Conservation (phyloP, 2,329 filamentous ascomycete genomes). For the Cladosporium cucumerinum region DNA sequence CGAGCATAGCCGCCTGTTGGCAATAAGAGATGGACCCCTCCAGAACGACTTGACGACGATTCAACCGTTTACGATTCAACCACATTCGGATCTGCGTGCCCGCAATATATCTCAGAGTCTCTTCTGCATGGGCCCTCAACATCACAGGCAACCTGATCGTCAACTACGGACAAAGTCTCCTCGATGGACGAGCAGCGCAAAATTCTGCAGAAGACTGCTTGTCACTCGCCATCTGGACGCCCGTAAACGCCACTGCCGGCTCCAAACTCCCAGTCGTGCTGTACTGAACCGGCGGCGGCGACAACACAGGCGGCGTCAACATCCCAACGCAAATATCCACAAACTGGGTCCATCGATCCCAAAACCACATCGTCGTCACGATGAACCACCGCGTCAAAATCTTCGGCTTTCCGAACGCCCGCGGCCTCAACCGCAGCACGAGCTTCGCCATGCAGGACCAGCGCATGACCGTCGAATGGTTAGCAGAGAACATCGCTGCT, state of each 20-base stretch:
- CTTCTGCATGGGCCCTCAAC: constrained; percentile 23
- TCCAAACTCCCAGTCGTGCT: constrained; percentile 6
- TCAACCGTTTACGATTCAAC: constrained; percentile 1
- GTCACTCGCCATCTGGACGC: constrained; percentile 38
- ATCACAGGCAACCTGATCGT: constrained; percentile 18
- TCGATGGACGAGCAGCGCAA: constrained; percentile 10
- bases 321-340: constrained; percentile 4
- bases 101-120: constrained; percentile 35
- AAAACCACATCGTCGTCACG: constrained; percentile 41
- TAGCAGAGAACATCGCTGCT: constrained; percentile 46
- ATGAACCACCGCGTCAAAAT: constrained; percentile 44
- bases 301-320: constrained; percentile 8
- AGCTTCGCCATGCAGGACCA: constrained; percentile 56
- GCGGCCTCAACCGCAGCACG: constrained; percentile 30
- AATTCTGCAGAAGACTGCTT: constrained; percentile 34
- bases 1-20: not conserved
- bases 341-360: constrained; percentile 23
- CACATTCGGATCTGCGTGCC: constrained; percentile 26
- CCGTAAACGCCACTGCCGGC: constrained; percentile 20
- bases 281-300: constrained; percentile 12
- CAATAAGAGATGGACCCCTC: constrained; percentile 9
- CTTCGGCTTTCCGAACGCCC: constrained; percentile 41
- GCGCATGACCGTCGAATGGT: constrained; percentile 52
- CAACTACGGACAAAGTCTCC: constrained; percentile 16
- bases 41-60: constrained; percentile 2